phyloP scores from a whole-genome alignment of 805 yeast species.

The Kodamaea laetipori region DNA sequence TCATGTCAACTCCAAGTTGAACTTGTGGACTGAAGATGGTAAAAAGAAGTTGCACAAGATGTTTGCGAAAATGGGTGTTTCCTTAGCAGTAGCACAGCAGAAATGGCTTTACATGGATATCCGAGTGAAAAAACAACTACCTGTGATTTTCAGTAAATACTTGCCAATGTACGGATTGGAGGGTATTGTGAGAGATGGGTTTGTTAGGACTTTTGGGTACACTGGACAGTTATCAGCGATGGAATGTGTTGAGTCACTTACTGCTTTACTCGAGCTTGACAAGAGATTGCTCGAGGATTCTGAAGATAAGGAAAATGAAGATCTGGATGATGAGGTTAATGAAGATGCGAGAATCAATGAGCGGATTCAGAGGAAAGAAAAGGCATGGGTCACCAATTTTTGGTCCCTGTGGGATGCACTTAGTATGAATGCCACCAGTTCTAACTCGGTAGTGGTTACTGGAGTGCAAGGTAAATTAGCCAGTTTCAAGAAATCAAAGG shows the following conservation, averaged over 20 bases:
- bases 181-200: slow-evolving; percentile 82
- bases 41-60: slow-evolving; percentile 80
- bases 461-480: slow-evolving; percentile 3
- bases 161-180: slow-evolving; percentile 78
- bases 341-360: slow-evolving; percentile 22
- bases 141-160: slow-evolving; percentile 66
- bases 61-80: slow-evolving; percentile 96
- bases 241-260: slow-evolving; percentile 86
- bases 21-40: slow-evolving; percentile 91
- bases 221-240: slow-evolving; percentile 87
- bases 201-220: slow-evolving; percentile 82
- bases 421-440: slow-evolving; percentile 23
- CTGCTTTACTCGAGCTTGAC: slow-evolving; percentile 79
- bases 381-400: slow-evolving; percentile 72
- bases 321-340: slow-evolving; percentile 21
- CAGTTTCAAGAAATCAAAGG: slow-evolving; percentile 31
- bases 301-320: slow-evolving; percentile 13
- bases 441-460: slow-evolving; percentile 6
- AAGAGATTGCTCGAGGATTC: slow-evolving; percentile 24
- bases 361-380: slow-evolving; percentile 47
- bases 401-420: slow-evolving; percentile 64
- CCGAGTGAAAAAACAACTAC: slow-evolving; percentile 70
- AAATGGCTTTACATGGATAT: slow-evolving; percentile 91
- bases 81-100: slow-evolving; percentile 85
- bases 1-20: slow-evolving; percentile 83